These are phyloP conservation scores for Porphyridium purpureum DNA, from an alignment of 23 red algal species.

Conservation along the genomic window DNA sequence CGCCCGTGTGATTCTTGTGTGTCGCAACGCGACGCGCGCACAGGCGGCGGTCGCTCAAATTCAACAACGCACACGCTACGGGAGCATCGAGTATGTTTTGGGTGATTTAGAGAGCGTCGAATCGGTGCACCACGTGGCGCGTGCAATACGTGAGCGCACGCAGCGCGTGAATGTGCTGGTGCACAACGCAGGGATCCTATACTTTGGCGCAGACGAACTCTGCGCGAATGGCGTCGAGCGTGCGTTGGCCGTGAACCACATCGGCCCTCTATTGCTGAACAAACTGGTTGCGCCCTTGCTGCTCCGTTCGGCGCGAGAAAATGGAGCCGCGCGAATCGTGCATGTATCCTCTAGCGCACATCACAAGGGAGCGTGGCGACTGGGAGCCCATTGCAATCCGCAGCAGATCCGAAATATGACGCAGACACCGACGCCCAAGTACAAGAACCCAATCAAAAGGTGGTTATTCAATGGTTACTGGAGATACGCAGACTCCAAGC, in stretches of 20 bases:
- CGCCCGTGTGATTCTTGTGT: not conserved
- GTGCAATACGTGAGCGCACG: not conserved
- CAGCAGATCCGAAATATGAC: too few species aligned
- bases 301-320: too few species aligned
- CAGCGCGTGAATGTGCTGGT: not conserved
- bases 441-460: too few species aligned
- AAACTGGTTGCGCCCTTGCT: too few species aligned
- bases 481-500: too few species aligned
- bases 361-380: too few species aligned
- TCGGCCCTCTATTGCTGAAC: not conserved
- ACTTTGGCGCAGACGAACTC: not conserved
- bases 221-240: not conserved
- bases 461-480: too few species aligned
- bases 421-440: too few species aligned
- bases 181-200: not conserved
- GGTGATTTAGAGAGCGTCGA: not conserved
- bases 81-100: not conserved
- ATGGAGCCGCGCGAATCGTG: too few species aligned
- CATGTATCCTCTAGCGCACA: too few species aligned
- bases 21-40: not conserved
- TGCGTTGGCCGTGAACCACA: not conserved
- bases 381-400: too few species aligned
- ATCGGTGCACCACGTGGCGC: not conserved
- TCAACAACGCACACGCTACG: not conserved
- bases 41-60: not conserved